Evolutionary conservation across 352 stramenopile genomes (phyloP), one percentile per base, ranked within the genome.

Genomic region (Phytophthora tentaculata): DNA sequence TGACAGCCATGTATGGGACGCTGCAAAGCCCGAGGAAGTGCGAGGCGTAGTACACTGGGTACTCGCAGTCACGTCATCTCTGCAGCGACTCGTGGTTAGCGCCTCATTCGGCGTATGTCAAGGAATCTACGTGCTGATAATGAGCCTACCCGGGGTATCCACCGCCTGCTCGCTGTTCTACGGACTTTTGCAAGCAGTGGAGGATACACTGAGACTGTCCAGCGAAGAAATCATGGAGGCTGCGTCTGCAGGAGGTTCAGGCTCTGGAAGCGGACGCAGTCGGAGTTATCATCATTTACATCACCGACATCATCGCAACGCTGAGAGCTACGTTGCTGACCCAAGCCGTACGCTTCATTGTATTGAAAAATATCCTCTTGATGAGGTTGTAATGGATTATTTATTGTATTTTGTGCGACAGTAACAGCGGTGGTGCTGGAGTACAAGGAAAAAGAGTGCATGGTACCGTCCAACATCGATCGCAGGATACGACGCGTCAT

Each of bases 401-500:
- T 9, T 56, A 52, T 60, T 61, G 13, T 56, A 52, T 60, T 64
- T 61, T 26, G 17, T 73, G 26, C 29, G 32, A 43, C 47, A 94
- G 86, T 96, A 56, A 92, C 85, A 1, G 89, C 89, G 5, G 86
- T 96, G 5, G 89, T 96, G 58, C 72, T 96, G 16, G 88, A 95
- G 55, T 96, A 96, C 56, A 85, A 88, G 20, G 87, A 95, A 54
- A 96, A 95, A 51, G 87, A 96, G 54, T 86, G 79, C 65, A 85
- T 88, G 67, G 81, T 96, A 57, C 84, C 88, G 24, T 80, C 77
- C 45, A 92, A 86, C 63, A 94, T 95, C 69, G 92, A 94, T 67
- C 74, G 82, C 41, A 83, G 89, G 67, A 96, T 96, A 83, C 87
- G 91, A 47, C 86, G 88, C 19, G 86, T 95, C 53, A 96, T 96